These are phyloP conservation scores for Ehretia macrophylla DNA, from an alignment of 257 asterid species.

Conservation along the genomic window DNA sequence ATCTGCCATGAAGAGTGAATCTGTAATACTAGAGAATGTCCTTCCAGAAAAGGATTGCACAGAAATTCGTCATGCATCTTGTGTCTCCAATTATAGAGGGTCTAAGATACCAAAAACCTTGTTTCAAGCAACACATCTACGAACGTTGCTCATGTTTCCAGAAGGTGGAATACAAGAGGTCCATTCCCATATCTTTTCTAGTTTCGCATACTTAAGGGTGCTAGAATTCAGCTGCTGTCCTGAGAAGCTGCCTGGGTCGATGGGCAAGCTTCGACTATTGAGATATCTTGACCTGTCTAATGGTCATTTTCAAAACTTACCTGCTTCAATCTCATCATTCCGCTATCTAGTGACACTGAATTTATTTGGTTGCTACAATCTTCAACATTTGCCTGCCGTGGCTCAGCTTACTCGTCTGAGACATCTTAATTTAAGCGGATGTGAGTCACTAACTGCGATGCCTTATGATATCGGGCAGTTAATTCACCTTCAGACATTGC, in stretches of 20 bases:
- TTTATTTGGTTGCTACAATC: slow-evolving; percentile 14
- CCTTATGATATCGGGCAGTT: background rate
- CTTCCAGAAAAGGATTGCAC: background rate
- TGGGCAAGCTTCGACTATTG: background rate
- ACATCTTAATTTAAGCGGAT: slow-evolving; percentile 22
- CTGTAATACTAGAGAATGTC: slow-evolving; percentile 8
- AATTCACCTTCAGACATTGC: slow-evolving; percentile 27
- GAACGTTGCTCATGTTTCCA: slow-evolving; percentile 15
- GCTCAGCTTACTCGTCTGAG: slow-evolving; percentile 19
- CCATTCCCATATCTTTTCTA: background rate
- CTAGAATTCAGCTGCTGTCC: slow-evolving; percentile 7
- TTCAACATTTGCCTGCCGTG: slow-evolving; percentile 21
- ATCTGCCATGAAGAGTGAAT: slow-evolving; percentile 12
- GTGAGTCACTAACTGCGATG: slow-evolving; percentile 13
- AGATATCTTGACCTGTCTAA: slow-evolving; percentile 26
- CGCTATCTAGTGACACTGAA: slow-evolving; percentile 17
- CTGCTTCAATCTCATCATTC: slow-evolving; percentile 12
- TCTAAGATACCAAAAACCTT: slow-evolving; percentile 4
- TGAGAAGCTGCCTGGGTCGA: background rate
- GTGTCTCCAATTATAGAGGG: background rate
- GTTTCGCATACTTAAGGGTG: slow-evolving; percentile 11
- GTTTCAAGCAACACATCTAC: slow-evolving; percentile 13
- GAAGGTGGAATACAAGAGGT: slow-evolving; percentile 8
- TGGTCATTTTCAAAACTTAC: slow-evolving; percentile 8
- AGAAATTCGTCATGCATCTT: slow-evolving; percentile 11